phyloP scores from a whole-genome alignment of 495 filamentous ascomycete genomes.

The Aspergillus heteromorphus region DNA sequence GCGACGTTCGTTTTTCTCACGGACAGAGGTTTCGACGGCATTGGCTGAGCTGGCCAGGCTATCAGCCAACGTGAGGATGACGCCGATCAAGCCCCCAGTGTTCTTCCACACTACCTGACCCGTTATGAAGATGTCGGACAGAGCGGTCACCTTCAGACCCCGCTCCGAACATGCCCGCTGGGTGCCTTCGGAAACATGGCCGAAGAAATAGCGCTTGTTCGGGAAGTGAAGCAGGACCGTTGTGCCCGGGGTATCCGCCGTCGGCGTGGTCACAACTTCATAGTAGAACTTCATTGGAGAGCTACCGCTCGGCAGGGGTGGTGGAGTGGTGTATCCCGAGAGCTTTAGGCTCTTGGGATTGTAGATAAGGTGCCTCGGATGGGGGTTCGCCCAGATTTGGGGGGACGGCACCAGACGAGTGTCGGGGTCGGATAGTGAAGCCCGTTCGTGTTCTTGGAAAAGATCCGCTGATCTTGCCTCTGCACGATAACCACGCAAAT shows the following conservation, averaged over 20 bases:
- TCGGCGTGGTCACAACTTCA: conserved; percentile 75
- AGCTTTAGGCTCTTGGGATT: conserved; percentile 6
- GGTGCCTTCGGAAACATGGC: conserved; percentile 74
- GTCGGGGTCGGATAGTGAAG: not conserved
- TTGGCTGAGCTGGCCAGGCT: conserved; percentile 26
- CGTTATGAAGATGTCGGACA: conserved; percentile 74
- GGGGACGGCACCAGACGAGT: conserved; percentile 7
- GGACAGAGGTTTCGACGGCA: conserved; percentile 23
- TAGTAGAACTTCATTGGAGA: conserved; percentile 62
- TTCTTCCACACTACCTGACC: conserved; percentile 69
- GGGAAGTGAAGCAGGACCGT: conserved; percentile 71
- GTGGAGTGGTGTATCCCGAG: conserved; percentile 7
- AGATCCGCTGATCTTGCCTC: no score
- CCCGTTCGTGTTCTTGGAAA: no score
- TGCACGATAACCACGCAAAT: not conserved
- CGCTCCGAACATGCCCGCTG: conserved; percentile 71
- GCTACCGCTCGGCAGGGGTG: not conserved
- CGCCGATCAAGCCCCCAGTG: conserved; percentile 75
- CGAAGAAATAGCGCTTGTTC: conserved; percentile 79
- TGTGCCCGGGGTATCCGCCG: conserved; percentile 83
- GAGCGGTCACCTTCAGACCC: conserved; percentile 51
- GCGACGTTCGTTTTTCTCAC: conserved; percentile 25
- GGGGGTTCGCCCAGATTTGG: not conserved
- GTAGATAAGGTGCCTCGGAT: conserved; percentile 24
- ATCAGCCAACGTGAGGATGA: conserved; percentile 79